Evolutionary conservation across 805 yeast genomes (phyloP).

Genomic region (Wickerhamiella occidentalis): DNA sequence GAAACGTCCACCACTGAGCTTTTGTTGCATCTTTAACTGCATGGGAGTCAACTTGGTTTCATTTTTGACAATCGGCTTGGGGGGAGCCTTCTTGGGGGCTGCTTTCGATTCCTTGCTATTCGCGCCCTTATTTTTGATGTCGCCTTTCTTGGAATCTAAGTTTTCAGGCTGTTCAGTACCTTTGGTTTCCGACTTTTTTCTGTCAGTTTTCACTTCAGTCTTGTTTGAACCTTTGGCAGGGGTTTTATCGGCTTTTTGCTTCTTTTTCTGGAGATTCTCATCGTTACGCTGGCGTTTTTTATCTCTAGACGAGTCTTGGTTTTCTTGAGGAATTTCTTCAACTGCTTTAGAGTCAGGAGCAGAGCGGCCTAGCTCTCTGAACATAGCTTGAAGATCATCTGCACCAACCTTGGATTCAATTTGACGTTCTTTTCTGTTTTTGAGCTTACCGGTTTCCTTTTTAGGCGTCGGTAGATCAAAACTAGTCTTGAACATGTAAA

Average conservation of each 20-base stretch:
- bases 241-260: neutral
- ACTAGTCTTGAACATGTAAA: slow-evolving; percentile 17
- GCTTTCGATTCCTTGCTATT: neutral
- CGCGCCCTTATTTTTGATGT: neutral
- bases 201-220: neutral
- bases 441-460: slow-evolving; percentile 10
- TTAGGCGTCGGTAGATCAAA: slow-evolving; percentile 16
- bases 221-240: neutral
- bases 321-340: neutral
- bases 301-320: neutral
- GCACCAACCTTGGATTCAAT: slow-evolving; percentile 10
- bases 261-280: neutral
- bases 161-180: neutral
- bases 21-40: slow-evolving; percentile 92
- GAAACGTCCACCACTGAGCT: slow-evolving; percentile 86
- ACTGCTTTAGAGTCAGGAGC: neutral
- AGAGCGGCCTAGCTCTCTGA: slow-evolving; percentile 14
- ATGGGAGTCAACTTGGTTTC: slow-evolving; percentile 49
- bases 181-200: neutral
- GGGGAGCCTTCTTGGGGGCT: neutral
- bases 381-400: slow-evolving; percentile 16
- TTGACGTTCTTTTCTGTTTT: slow-evolving; percentile 9
- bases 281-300: neutral
- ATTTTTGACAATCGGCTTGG: neutral
- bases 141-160: neutral